A percentile compares a stretch with the other conserved stretches of the same genome.
phyloP scores from a whole-genome alignment of 2,329 filamentous ascomycete species.

The Dryadomyces quercivorus region DNA sequence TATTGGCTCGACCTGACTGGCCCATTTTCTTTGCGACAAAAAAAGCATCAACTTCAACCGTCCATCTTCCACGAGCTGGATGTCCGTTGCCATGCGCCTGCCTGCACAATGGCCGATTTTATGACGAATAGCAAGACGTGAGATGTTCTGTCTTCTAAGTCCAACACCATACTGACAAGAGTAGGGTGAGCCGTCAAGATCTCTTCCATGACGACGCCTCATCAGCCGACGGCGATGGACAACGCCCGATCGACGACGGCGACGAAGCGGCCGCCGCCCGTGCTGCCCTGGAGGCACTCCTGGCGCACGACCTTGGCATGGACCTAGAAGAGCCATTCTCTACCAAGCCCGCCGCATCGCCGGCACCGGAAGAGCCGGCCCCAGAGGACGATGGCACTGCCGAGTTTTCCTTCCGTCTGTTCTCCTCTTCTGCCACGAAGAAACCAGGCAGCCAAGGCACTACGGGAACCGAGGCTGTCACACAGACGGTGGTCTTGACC shows the following conservation, averaged over 20 bases:
- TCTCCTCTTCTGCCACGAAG: slow-evolving; percentile 1
- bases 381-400: not conserved
- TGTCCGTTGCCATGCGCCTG: not conserved
- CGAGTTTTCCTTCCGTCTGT: slow-evolving; percentile 11
- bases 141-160: not conserved
- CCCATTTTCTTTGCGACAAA: not conserved
- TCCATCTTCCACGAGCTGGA: not conserved
- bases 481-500: slow-evolving; percentile 32
- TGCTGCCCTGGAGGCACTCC: slow-evolving; percentile 10
- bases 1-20: not conserved
- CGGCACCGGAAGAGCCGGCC: not conserved
- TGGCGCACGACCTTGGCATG: slow-evolving; percentile 5
- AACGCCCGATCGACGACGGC: not conserved
- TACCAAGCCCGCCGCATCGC: not conserved
- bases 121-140: slow-evolving; percentile 5
- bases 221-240: not conserved
- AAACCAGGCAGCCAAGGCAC: not conserved
- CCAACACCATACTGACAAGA: not conserved
- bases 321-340: not conserved
- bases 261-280: not conserved
- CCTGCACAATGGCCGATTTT: not conserved
- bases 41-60: not conserved
- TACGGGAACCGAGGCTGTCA: not conserved
- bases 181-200: slow-evolving; percentile 9
- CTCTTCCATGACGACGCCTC: slow-evolving; percentile 7